Conservation (phyloP, 2,329 filamentous ascomycete genomes). For the Fonsecaea monophora region DNA sequence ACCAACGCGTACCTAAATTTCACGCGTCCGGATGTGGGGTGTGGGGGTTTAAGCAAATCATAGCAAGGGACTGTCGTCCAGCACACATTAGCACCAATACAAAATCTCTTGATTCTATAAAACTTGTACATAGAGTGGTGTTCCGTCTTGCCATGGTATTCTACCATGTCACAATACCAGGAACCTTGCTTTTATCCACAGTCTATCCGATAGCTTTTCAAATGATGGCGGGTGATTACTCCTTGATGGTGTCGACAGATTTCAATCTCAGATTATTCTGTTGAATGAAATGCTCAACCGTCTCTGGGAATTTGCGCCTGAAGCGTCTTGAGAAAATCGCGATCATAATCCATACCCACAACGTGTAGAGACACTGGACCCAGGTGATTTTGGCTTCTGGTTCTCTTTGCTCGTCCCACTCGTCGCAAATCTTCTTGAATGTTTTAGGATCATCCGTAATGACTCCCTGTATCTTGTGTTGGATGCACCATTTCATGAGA, state of each 20-base stretch:
- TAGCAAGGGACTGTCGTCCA: too few relatives aligned
- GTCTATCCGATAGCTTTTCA: neutral
- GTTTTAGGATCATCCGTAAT: constrained; percentile 81
- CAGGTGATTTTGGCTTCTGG: constrained; percentile 28
- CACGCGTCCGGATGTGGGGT: constrained; percentile 10
- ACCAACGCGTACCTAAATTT: constrained; percentile 17
- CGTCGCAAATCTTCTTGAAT: constrained; percentile 53
- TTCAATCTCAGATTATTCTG: constrained; percentile 25
- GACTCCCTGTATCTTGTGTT: constrained; percentile 73
- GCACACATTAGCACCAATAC: neutral
- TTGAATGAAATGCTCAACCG: constrained; percentile 30
- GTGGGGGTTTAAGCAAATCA: neutral
- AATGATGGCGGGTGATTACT: neutral
- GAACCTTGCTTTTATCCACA: neutral
- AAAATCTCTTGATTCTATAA: neutral
- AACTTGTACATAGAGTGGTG: neutral
- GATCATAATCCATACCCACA: constrained; percentile 37
- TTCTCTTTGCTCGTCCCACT: constrained; percentile 34
- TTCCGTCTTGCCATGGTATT: neutral
- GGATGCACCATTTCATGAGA: constrained; percentile 82
- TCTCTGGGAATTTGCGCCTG: constrained; percentile 36
- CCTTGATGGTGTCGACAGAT: constrained; percentile 15
- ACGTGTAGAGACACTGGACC: constrained; percentile 35
- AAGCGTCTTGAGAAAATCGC: constrained; percentile 32
- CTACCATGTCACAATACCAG: neutral